These are phyloP conservation scores for Monoraphidium neglectum DNA, from an alignment of 139 green algal genomes.

Conservation along the genomic window DNA sequence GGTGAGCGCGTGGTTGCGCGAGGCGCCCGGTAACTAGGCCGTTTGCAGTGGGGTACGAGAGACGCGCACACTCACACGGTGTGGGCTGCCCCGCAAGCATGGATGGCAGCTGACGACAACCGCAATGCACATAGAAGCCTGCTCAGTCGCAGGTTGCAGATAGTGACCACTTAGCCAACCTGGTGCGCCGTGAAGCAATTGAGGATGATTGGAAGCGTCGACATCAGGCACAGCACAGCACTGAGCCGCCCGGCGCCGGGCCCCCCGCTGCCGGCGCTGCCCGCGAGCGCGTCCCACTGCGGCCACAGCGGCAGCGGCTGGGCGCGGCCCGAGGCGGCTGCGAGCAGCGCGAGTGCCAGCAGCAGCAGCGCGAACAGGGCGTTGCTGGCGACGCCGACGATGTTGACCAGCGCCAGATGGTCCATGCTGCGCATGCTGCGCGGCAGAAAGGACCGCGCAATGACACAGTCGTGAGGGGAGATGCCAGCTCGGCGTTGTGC, in stretches of 20 bases:
- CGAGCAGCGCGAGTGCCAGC: slow-evolving; percentile 3
- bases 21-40: no score
- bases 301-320: slow-evolving; percentile 1
- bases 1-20: no score
- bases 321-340: not conserved
- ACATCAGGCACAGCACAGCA: slow-evolving; percentile 1
- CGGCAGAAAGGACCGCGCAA: no score
- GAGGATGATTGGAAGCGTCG: slow-evolving; percentile 19
- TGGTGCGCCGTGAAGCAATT: slow-evolving; percentile 33
- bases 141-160: no score
- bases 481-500: no score
- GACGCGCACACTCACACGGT: no score
- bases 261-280: not conserved
- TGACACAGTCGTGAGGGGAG: no score
- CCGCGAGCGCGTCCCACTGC: not conserved
- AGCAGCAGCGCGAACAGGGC: slow-evolving; percentile 16
- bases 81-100: no score
- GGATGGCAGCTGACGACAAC: no score
- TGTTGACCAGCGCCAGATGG: slow-evolving; percentile 19
- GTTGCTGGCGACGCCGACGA: slow-evolving; percentile 23
- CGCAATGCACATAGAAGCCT: no score
- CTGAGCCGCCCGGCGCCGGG: not conserved
- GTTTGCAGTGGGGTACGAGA: no score
- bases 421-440: slow-evolving; percentile 32
- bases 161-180: no score